Evolutionary conservation across 139 green algal genomes (phyloP), one percentile per base, ranked within the genome.

Genomic region (Gonium pectorale): DNA sequence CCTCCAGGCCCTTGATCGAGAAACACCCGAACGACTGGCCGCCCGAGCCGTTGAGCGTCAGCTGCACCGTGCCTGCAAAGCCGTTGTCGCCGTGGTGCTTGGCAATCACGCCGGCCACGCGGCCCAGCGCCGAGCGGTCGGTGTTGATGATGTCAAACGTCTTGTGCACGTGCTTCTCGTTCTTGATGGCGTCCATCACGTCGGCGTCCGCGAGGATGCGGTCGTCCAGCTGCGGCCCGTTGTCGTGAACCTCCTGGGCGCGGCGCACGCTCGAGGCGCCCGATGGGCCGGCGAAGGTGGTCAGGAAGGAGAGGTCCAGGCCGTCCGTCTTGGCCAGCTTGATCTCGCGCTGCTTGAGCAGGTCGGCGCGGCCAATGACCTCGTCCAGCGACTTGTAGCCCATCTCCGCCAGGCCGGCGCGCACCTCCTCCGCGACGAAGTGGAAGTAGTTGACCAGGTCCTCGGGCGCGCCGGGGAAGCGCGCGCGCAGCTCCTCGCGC

Each of bases 371-470:
- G 24, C 97, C 97, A 44, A 99, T 94, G 33, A 99, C 87, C 86
- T 99, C 97, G 85, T 99, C 94, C 67, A 99, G 71, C 51, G 86
- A 96, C 51, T 59, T 51, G 87, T 86, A 90, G 60, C 97, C 97
- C 85, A 99, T 85, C 24, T 83, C 11, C 0, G 97, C 97, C 67
- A 99, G 92, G 13, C 89, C 91, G 29, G 86, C 86, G 21, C 97
- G 94, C 31, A 94, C 95, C 93, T 98, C 96, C 89, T 98, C 94
- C 9, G 96, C 96, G 67, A 98, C 92, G 82, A 98, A 99, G 81
- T 96, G 90, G 93, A 99, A 99, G 94, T 95, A 99, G 94, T 99
- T 99, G 78, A 99, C 97, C 64, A 99, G 87, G 89, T 99, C 96
- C 17, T 85, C 94, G 31, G 96, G 95, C 1, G 93, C 89, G 51